A percentile compares a stretch with the other conserved stretches of the same genome.
Conservation (phyloP, 1,139 yeast genomes). For the Scheffersomyces illinoinensis region DNA sequence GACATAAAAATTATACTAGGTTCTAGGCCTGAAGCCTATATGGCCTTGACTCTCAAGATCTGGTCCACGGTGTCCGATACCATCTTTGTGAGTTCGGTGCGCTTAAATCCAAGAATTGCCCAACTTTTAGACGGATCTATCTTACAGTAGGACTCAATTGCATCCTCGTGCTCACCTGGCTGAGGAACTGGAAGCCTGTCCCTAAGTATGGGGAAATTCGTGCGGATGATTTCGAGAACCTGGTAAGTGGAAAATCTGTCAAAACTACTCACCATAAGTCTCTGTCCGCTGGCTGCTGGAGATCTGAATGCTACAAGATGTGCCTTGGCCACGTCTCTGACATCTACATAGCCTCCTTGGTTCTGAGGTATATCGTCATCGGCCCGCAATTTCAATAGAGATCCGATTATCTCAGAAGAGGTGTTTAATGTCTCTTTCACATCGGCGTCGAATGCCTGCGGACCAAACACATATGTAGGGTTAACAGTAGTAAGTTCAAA, state of each 20-base stretch:
- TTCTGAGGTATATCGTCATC: conserved; percentile 18
- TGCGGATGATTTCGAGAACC: conserved; percentile 5
- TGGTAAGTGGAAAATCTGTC: conserved; percentile 24
- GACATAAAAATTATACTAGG: not conserved
- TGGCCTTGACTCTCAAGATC: not conserved
- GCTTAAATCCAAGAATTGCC: not conserved
- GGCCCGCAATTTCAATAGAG: conserved; percentile 21
- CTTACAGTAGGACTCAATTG: not conserved
- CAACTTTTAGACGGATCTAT: not conserved
- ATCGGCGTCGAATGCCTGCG: conserved; percentile 24
- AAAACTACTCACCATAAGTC: conserved; percentile 29
- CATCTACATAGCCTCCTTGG: conserved; percentile 40
- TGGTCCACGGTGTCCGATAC: not conserved
- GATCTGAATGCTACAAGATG: conserved; percentile 40
- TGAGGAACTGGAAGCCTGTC: not conserved
- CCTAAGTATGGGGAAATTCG: conserved; percentile 1
- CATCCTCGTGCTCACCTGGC: not conserved
- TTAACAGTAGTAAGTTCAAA: conserved; percentile 11
- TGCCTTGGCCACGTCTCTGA: conserved; percentile 46
- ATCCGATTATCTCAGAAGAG: conserved; percentile 35
- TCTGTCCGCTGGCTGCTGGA: conserved; percentile 29
- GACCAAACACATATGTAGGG: conserved; percentile 19
- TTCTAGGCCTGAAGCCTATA: not conserved
- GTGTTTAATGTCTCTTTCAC: conserved; percentile 32
- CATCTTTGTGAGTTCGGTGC: not conserved